Conservation (phyloP, 169 alveolate genomes). For the Sarcocystis neurona region DNA sequence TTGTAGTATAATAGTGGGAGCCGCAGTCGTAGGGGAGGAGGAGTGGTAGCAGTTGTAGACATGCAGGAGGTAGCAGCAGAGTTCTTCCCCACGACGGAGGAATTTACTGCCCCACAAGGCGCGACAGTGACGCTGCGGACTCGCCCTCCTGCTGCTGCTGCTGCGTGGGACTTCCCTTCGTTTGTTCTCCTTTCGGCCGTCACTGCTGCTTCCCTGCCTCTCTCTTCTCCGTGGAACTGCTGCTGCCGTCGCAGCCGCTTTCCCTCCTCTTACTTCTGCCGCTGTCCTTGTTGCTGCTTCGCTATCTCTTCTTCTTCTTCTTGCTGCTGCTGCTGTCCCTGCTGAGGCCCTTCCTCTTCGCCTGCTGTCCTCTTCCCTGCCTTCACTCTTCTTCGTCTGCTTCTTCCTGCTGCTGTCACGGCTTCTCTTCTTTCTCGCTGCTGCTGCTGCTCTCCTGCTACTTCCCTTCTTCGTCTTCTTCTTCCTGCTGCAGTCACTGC, state of each 20-base stretch:
- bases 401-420: no score
- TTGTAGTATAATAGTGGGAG: no score
- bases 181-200: background rate
- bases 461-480: background rate
- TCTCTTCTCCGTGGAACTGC: background rate
- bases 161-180: background rate
- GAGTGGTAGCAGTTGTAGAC: no score
- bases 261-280: constrained; percentile 14
- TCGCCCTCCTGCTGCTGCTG: background rate
- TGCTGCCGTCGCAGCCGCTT: background rate
- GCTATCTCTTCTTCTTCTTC: background rate
- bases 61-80: background rate
- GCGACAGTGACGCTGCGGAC: background rate
- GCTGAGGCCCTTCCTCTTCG: no score
- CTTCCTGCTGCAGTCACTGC: background rate
- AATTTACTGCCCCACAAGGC: background rate
- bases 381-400: no score
- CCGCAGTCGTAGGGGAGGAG: no score
- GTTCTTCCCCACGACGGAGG: background rate
- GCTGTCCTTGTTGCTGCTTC: background rate
- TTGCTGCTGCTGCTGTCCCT: constrained; percentile 3
- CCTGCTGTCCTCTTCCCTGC: no score
- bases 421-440: no score
- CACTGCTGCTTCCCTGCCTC: background rate
- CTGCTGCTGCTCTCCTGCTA: no score